phyloP scores from a whole-genome alignment of 257 asterid genomes.

The Scutellaria baicalensis region DNA sequence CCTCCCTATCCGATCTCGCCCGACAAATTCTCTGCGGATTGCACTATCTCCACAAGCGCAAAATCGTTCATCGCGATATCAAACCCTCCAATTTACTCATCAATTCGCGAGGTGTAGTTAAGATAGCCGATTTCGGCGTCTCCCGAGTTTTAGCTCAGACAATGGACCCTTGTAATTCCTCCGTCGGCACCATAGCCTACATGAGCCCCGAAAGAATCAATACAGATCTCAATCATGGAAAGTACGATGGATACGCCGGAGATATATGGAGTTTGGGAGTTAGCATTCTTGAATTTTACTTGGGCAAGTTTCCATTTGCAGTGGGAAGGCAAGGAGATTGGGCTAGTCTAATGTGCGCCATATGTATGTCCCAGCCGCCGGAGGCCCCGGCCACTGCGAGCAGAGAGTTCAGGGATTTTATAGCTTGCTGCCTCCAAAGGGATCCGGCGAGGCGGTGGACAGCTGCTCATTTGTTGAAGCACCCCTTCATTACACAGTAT shows the following conservation, averaged over 20 bases:
- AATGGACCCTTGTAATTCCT: constrained; percentile 81
- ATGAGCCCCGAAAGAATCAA: constrained; percentile 92
- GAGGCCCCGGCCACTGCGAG: constrained; percentile 68
- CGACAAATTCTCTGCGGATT: constrained; percentile 73
- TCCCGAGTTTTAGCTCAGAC: constrained; percentile 72
- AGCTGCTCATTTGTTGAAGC: constrained; percentile 40
- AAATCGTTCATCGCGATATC: constrained; percentile 81
- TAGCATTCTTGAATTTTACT: constrained; percentile 76
- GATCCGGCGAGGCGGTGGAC: constrained; percentile 58
- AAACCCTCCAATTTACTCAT: constrained; percentile 80
- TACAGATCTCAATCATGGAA: constrained; percentile 88
- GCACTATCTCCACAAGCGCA: constrained; percentile 66
- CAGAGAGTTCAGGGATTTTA: constrained; percentile 59
- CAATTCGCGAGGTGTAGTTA: constrained; percentile 49
- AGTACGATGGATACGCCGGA: constrained; percentile 76
- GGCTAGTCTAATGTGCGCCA: constrained; percentile 92
- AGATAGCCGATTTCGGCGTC: constrained; percentile 82
- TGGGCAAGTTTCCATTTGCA: constrained; percentile 72
- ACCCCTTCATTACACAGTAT: constrained; percentile 43
- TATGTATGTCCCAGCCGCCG: constrained; percentile 91
- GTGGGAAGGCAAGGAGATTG: constrained; percentile 88
- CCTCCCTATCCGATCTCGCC: constrained; percentile 55
- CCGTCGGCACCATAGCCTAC: constrained; percentile 88
- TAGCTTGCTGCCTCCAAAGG: constrained; percentile 53
- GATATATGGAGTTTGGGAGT: constrained; percentile 95